Conservation (phyloP, 495 filamentous ascomycete species). For the Clavariopsis aquatica region DNA sequence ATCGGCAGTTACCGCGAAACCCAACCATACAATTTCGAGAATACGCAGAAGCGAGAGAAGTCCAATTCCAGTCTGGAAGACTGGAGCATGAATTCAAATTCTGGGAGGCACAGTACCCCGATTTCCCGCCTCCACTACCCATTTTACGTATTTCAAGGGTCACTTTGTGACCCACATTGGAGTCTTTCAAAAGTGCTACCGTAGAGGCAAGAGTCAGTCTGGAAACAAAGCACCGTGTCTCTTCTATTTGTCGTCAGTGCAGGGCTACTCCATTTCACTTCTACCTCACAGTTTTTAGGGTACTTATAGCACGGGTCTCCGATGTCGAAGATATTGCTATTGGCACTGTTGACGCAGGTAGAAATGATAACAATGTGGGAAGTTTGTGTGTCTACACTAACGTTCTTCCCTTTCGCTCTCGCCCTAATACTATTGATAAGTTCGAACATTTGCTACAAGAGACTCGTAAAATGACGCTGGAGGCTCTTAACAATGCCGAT, state of each 20-base stretch:
- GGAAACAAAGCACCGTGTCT: background rate
- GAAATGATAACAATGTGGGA: conserved; percentile 9
- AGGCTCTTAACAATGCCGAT: conserved; percentile 34
- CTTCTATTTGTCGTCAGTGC: conserved; percentile 13
- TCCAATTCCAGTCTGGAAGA: background rate
- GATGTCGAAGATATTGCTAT: conserved; percentile 10
- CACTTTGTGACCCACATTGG: background rate
- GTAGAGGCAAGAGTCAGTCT: background rate
- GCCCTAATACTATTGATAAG: background rate
- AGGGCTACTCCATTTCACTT: conserved; percentile 47
- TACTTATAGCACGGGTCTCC: conserved; percentile 40
- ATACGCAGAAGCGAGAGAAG: background rate
- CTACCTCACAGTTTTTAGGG: conserved; percentile 46
- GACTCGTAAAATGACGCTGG: background rate
- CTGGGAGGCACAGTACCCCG: background rate
- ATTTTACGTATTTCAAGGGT: background rate
- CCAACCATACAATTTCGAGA: background rate
- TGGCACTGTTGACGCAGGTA: conserved; percentile 21
- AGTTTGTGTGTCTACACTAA: conserved; percentile 24
- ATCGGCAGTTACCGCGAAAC: background rate
- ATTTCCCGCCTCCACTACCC: background rate
- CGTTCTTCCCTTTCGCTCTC: conserved; percentile 13
- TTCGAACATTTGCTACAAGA: background rate
- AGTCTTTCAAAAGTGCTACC: background rate
- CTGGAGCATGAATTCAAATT: background rate